Conservation (phyloP, 2,329 filamentous ascomycete genomes). For the Pyrenochaeta sp. region DNA sequence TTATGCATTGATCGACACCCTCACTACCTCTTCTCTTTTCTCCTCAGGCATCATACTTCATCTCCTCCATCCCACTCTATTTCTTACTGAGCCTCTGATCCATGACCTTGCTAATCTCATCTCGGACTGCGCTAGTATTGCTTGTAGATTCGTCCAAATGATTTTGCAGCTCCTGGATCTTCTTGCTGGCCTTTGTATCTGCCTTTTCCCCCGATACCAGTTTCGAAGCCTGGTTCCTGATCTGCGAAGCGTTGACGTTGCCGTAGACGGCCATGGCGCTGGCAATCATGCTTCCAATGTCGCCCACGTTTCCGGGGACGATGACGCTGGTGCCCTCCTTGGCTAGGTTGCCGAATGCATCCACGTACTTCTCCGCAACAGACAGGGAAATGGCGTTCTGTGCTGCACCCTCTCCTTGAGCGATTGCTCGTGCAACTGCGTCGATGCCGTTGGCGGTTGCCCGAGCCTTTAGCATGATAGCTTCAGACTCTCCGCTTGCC, state of each 20-base stretch:
- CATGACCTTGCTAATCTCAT: constrained; percentile 45
- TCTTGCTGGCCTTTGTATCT: constrained; percentile 31
- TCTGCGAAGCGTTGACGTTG: constrained; percentile 85
- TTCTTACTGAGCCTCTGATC: constrained; percentile 43
- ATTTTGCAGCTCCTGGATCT: constrained; percentile 42
- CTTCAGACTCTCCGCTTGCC: constrained; percentile 91
- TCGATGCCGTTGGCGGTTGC: constrained; percentile 91
- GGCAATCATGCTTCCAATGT: constrained; percentile 96
- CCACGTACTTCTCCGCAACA: constrained; percentile 97
- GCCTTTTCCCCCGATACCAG: constrained; percentile 23
- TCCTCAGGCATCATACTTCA: too few species aligned
- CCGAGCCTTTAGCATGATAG: constrained; percentile 82
- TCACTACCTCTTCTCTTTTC: neutral
- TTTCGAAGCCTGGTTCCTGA: constrained; percentile 68
- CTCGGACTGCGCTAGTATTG: constrained; percentile 30
- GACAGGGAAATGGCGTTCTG: constrained; percentile 84
- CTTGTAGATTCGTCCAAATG: constrained; percentile 33
- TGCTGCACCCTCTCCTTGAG: constrained; percentile 74
- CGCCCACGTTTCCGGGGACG: constrained; percentile 94
- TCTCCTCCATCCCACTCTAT: constrained; percentile 13
- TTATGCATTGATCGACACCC: too few species aligned
- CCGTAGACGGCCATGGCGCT: constrained; percentile 95
- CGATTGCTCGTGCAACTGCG: constrained; percentile 79
- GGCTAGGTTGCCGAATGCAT: constrained; percentile 89
- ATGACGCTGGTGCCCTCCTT: constrained; percentile 96